A percentile compares a stretch with the other conserved stretches of the same genome.
Evolutionary conservation across 2,329 filamentous ascomycete genomes (phyloP).

Genomic region (Claviceps digitariae): DNA sequence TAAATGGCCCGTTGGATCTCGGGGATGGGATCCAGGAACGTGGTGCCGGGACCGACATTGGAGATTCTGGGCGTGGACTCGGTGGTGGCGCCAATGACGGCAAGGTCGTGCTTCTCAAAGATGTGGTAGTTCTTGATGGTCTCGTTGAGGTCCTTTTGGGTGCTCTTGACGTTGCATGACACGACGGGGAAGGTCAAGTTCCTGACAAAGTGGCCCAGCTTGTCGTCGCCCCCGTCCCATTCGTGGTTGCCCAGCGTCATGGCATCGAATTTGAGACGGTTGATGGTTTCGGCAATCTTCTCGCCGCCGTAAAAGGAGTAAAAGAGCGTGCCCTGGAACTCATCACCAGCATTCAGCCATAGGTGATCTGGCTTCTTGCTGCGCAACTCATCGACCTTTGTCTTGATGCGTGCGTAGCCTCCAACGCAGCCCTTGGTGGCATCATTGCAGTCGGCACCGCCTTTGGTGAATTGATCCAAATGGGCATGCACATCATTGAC

Average conservation of each 20-base stretch:
- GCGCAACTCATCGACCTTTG: constrained; percentile 41
- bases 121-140: constrained; percentile 54
- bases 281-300: constrained; percentile 54
- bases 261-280: constrained; percentile 50
- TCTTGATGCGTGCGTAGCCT: constrained; percentile 51
- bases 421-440: constrained; percentile 46
- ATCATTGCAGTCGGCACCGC: constrained; percentile 47
- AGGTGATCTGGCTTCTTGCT: constrained; percentile 45
- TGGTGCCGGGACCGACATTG: constrained; percentile 42
- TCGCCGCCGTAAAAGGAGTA: constrained; percentile 53
- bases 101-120: constrained; percentile 45
- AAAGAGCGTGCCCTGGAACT: constrained; percentile 56
- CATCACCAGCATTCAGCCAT: constrained; percentile 53
- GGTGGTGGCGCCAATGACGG: constrained; percentile 46
- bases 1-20: constrained; percentile 49
- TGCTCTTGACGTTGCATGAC: constrained; percentile 49
- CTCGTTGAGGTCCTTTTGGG: constrained; percentile 43
- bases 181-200: constrained; percentile 54
- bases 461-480: constrained; percentile 47
- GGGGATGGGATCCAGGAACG: constrained; percentile 41
- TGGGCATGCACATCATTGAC: constrained; percentile 58
- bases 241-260: constrained; percentile 59
- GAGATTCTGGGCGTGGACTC: constrained; percentile 33
- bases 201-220: constrained; percentile 45
- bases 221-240: constrained; percentile 50